These are phyloP conservation scores for Aspergillus eucalypticola DNA, from an alignment of 2,329 filamentous ascomycete species.

Conservation along the genomic window DNA sequence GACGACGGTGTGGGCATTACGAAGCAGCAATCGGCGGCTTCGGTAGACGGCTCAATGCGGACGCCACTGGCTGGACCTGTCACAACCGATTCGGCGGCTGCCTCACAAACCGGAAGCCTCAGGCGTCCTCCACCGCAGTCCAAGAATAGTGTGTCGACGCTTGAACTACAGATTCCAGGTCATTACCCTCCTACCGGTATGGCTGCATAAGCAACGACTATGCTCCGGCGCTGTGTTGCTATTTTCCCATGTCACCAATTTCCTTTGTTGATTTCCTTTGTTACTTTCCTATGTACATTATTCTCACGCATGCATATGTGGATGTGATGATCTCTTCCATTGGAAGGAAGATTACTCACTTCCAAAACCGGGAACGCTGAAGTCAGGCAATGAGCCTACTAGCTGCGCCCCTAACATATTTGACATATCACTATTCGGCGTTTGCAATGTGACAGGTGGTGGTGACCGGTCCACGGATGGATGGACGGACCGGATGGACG, in stretches of 20 bases:
- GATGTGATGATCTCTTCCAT: neutral
- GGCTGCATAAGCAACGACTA: conserved; percentile 23
- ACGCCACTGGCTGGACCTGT: conserved; percentile 4
- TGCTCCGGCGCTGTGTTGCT: neutral
- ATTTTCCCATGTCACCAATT: neutral
- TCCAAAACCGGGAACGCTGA: neutral
- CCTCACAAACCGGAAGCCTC: conserved; percentile 1
- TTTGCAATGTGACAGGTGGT: neutral
- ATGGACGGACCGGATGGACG: neutral
- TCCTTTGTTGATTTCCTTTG: conserved; percentile 2
- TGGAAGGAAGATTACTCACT: neutral
- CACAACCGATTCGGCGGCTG: conserved; percentile 5
- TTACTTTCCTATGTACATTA: conserved; percentile 1
- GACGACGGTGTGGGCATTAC: conserved; percentile 11
- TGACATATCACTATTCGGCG: neutral
- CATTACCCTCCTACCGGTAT: conserved; percentile 37
- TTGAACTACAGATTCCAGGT: conserved; percentile 40
- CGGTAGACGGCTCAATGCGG: neutral
- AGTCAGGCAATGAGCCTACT: neutral
- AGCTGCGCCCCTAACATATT: neutral
- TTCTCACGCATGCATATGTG: neutral
- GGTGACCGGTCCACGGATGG: neutral
- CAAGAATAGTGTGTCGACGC: conserved; percentile 32
- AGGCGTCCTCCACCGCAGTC: conserved; percentile 20
- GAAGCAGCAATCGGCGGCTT: conserved; percentile 1